Percentiles rank a stretch among this genome's conserved stretches.
Conservation (phyloP, 2,329 filamentous ascomycete species). For the Neonectria faginata region DNA sequence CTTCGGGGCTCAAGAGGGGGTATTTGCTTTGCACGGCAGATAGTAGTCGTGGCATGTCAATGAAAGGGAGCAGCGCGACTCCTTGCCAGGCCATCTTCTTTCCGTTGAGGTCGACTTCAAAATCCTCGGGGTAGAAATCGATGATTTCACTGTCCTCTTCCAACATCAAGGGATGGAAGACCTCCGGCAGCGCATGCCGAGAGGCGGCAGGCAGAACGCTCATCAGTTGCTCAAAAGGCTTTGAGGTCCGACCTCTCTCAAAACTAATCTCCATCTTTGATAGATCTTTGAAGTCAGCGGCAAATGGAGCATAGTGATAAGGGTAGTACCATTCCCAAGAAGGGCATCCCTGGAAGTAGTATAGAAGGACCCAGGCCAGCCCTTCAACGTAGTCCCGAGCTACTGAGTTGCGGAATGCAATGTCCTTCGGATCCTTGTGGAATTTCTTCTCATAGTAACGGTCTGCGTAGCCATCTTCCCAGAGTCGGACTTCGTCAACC, state of each 20-base stretch:
- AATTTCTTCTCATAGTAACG: constrained; percentile 99
- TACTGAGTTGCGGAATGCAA: constrained; percentile 89
- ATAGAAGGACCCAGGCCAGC: constrained; percentile 92
- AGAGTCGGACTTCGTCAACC: constrained; percentile 86
- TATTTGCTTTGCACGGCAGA: constrained; percentile 87
- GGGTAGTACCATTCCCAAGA: constrained; percentile 99
- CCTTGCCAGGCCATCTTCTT: constrained; percentile 99
- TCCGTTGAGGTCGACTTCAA: constrained; percentile 92
- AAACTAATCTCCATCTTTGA: constrained; percentile 84
- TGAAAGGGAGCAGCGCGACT: constrained; percentile 92
- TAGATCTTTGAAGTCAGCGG: constrained; percentile 90
- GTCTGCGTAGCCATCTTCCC: constrained; percentile 96
- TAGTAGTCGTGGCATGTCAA: constrained; percentile 89
- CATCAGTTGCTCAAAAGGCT: constrained; percentile 97
- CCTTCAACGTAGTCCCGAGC: constrained; percentile 94
- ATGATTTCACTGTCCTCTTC: constrained; percentile 90
- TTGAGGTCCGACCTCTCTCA: constrained; percentile 85
- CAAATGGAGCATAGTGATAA: constrained; percentile 98
- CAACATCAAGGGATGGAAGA: constrained; percentile 93
- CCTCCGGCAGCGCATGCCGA: constrained; percentile 86
- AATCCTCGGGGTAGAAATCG: constrained; percentile 97
- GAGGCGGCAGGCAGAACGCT: constrained; percentile 95
- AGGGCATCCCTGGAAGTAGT: constrained; percentile 98
- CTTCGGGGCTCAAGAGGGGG: constrained; percentile 80
- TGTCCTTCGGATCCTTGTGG: constrained; percentile 81